Conservation (phyloP, 169 alveolate genomes). For the Sarcocystis neurona region DNA sequence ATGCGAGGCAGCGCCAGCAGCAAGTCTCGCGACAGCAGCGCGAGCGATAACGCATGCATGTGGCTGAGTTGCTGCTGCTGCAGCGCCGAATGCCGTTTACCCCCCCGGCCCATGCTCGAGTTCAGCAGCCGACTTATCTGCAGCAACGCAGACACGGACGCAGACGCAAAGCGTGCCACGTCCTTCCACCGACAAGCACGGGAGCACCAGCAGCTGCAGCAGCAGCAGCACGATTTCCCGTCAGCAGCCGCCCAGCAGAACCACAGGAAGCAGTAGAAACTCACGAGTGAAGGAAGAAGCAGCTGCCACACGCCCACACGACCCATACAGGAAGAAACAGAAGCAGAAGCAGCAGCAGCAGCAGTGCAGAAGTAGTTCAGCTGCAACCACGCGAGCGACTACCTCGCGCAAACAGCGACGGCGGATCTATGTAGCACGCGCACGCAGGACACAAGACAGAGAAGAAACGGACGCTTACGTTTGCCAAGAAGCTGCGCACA, state of each 20-base stretch:
- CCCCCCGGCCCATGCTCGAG: background rate
- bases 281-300: no score
- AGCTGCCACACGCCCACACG: background rate
- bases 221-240: no score
- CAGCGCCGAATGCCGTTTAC: constrained; percentile 9
- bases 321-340: background rate
- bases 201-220: constrained; percentile 38
- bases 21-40: constrained; percentile 16
- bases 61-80: constrained; percentile 52
- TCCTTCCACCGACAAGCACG: constrained; percentile 15
- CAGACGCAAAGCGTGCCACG: background rate
- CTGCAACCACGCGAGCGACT: no score
- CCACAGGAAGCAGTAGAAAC: no score
- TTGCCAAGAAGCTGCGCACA: background rate
- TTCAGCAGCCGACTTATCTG: constrained; percentile 26
- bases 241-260: no score
- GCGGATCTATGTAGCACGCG: no score
- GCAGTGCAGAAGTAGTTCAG: constrained; percentile 31
- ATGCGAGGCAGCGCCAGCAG: background rate
- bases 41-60: background rate
- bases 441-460: no score
- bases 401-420: no score
- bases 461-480: no score
- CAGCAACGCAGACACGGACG: background rate
- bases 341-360: constrained; percentile 37